A percentile compares a stretch with the other conserved stretches of the same genome.
These are phyloP conservation scores for Chytridium lagenaria DNA, from an alignment of 371 early-diverging fungal species.

Conservation along the genomic window DNA sequence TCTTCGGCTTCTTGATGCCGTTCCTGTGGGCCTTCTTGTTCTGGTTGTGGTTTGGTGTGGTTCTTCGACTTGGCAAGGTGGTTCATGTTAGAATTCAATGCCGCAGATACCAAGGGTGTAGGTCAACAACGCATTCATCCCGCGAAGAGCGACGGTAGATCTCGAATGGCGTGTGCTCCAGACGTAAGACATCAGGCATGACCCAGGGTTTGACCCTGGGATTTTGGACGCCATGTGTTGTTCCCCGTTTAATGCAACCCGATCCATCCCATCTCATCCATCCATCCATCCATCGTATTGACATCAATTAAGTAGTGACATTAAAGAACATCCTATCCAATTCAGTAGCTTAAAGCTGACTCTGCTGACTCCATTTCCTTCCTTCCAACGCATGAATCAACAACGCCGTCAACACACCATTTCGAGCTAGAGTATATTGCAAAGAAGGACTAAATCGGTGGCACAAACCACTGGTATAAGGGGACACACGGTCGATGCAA, in stretches of 20 bases:
- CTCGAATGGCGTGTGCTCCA: no score
- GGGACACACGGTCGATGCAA: background rate
- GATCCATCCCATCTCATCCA: background rate
- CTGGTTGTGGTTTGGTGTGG: slow-evolving; percentile 99
- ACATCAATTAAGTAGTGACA: no score
- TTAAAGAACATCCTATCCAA: no score
- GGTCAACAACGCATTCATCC: background rate
- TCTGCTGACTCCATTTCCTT: no score
- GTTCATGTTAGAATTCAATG: no score
- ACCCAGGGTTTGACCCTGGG: no score
- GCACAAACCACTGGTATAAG: background rate
- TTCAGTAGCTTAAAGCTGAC: no score
- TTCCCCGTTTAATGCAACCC: no score
- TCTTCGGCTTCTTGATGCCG: slow-evolving; percentile 93
- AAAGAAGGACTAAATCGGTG: background rate
- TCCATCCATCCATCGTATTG: background rate
- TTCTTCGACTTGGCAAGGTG: slow-evolving; percentile 72
- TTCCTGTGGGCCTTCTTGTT: slow-evolving; percentile 98
- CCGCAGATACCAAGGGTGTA: background rate
- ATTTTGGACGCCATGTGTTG: no score
- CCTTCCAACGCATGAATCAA: no score
- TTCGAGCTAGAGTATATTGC: background rate
- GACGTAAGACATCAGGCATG: no score
- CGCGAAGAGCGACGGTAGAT: background rate
- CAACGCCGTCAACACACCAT: no score